Base-by-base conservation (phyloP, 768 basidiomycete species). In the Amanita polypyramis region DNA sequence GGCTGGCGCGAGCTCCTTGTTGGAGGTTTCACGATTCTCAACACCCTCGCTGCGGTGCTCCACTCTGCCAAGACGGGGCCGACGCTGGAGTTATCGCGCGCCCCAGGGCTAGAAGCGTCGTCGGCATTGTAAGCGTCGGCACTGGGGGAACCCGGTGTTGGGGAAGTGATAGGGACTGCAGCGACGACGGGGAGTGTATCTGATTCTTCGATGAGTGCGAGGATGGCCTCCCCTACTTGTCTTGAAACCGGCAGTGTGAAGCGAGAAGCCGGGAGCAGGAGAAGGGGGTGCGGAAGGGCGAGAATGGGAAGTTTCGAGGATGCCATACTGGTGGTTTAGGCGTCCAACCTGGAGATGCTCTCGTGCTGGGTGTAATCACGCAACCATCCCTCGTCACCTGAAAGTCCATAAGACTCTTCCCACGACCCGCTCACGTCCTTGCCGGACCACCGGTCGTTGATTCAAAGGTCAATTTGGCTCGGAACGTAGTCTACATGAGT, bases 261-360 rank as follows among this genome's bases (percentile, higher is more conserved):
- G 11, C 80, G 68, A 0, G 83, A 77, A 6, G 77, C 79, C 0
- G 91, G 91, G 10, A 90, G 75, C 32, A 93, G 77, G 49, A 93
- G 65, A 38, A 78, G 66, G 0, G 91, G 91, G 52, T 82, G 70
- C 0, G 78, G 73, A 23, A 94, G 76, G 4, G 77, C 71, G 40
- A 94, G 70, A 23, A 91, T 66, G 3, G 82, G 80, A 5, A 93
- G 72, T 50, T 73, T 77, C 3, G 74, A 67, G 59, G 61, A 63
- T 5, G 68, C 64, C 70, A 71, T 72, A 35, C 11, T 35, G 34
- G 15, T 7, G 25, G 25, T 7, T 27, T 7, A 27, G 7, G 25
- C 25, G 25, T 7, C 4, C 25, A 27, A n/a, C n/a, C n/a, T n/a
- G n/a, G n/a, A n/a, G n/a, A n/a, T n/a, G n/a, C n/a, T n/a, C n/a